Evolutionary conservation across 2,329 filamentous ascomycete species (phyloP).

Genomic region (Chaetomium sp.): DNA sequence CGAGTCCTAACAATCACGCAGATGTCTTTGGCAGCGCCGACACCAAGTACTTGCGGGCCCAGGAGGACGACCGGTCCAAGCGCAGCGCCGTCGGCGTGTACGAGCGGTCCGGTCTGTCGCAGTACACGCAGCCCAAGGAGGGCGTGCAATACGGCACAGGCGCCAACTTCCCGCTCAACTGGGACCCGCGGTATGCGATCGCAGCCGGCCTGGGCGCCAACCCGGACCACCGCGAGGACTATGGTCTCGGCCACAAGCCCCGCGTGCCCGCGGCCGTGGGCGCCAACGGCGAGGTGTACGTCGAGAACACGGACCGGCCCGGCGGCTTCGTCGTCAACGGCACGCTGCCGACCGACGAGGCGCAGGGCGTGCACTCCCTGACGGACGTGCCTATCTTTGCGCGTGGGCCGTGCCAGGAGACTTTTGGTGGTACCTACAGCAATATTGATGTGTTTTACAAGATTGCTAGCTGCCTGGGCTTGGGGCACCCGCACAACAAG

Average conservation of each 20-base stretch:
- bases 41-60: constrained; percentile 65
- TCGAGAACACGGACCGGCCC: constrained; percentile 58
- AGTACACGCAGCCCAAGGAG: constrained; percentile 58
- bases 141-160: constrained; percentile 65
- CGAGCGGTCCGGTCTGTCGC: constrained; percentile 63
- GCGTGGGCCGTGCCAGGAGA: constrained; percentile 66
- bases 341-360: constrained; percentile 56
- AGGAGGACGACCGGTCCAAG: constrained; percentile 63
- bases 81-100: constrained; percentile 70
- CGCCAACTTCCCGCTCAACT: constrained; percentile 72
- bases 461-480: constrained; percentile 62
- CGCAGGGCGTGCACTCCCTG: constrained; percentile 67
- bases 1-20: not conserved
- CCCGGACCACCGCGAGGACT: constrained; percentile 73
- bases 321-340: constrained; percentile 70
- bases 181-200: constrained; percentile 78
- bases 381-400: constrained; percentile 64
- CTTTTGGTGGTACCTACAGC: constrained; percentile 65
- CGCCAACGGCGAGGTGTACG: constrained; percentile 52
- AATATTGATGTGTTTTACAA: constrained; percentile 71
- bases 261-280: constrained; percentile 53
- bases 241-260: constrained; percentile 60
- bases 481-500: constrained; percentile 34
- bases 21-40: constrained; percentile 72
- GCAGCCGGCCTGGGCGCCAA: constrained; percentile 64